Conservation (phyloP, 2,329 filamentous ascomycete species). For the Ilyonectria robusta region DNA sequence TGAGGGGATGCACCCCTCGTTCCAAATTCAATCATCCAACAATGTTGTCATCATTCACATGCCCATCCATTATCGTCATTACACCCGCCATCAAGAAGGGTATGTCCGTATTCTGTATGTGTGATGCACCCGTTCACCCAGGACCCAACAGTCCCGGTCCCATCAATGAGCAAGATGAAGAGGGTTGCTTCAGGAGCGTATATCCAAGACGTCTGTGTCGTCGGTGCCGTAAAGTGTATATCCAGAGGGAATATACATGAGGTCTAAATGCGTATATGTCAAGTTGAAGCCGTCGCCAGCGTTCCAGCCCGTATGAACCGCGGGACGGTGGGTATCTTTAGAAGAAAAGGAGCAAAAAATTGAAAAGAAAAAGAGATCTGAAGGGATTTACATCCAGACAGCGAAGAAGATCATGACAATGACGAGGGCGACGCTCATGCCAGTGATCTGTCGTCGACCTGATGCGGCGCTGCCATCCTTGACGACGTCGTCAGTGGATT, state of each 20-base stretch:
- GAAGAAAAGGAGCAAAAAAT: conserved; percentile 33
- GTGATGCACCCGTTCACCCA: conserved; percentile 26
- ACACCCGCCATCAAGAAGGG: conserved; percentile 29
- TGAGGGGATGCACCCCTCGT: conserved; percentile 8
- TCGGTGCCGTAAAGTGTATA: conserved; percentile 6
- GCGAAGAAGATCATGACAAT: conserved; percentile 49
- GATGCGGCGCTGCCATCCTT: conserved; percentile 74
- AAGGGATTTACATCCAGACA: conserved; percentile 43
- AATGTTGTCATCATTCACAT: conserved; percentile 37
- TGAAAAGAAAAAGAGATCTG: background rate
- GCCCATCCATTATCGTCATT: conserved; percentile 43
- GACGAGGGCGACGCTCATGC: conserved; percentile 47
- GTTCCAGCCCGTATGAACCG: conserved; percentile 43
- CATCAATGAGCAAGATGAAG: background rate
- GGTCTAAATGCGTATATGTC: conserved; percentile 14
- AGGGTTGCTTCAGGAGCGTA: background rate
- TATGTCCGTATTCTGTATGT: conserved; percentile 34
- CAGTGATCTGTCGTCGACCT: conserved; percentile 47
- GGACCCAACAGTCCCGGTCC: conserved; percentile 1
- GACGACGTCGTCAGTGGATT: conserved; percentile 74
- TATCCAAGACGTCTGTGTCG: background rate
- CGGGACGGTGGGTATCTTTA: conserved; percentile 47
- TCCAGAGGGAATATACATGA: conserved; percentile 15
- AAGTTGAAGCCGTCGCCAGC: conserved; percentile 29
- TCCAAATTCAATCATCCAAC: conserved; percentile 14